These are phyloP conservation scores for Candida nemodendra DNA, from an alignment of 805 yeast species.

Conservation along the genomic window DNA sequence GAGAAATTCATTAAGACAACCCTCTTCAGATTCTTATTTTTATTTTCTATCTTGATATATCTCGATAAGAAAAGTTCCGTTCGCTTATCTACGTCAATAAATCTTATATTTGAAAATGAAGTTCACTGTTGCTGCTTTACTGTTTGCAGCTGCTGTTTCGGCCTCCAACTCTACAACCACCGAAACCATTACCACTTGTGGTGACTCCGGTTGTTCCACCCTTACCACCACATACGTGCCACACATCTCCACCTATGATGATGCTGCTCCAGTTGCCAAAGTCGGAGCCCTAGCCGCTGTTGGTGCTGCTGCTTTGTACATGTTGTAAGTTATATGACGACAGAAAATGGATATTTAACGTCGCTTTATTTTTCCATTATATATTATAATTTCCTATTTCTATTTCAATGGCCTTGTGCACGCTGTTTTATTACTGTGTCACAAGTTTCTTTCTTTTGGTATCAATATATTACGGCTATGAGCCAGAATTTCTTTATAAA, in stretches of 20 bases:
- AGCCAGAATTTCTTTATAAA: too few relatives aligned
- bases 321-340: conserved; percentile 15
- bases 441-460: too few relatives aligned
- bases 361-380: conserved; percentile 1
- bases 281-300: conserved; percentile 27
- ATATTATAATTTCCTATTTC: too few relatives aligned
- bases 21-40: background rate
- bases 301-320: conserved; percentile 29
- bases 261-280: conserved; percentile 25
- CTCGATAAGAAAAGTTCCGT: too few relatives aligned
- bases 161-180: conserved; percentile 19
- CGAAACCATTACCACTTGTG: conserved; percentile 19
- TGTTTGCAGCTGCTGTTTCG: conserved; percentile 16
- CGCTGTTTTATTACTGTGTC: too few relatives aligned
- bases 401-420: too few relatives aligned
- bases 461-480: too few relatives aligned
- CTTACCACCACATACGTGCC: conserved; percentile 18
- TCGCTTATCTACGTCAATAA: too few relatives aligned
- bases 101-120: conserved; percentile 14
- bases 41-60: too few relatives aligned
- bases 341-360: background rate
- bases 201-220: conserved; percentile 12
- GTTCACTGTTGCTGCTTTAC: conserved; percentile 14
- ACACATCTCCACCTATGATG: conserved; percentile 19
- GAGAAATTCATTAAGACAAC: too few relatives aligned